Conservation (phyloP, 306 rosid genomes). For the Erythrophleum fordii region DNA sequence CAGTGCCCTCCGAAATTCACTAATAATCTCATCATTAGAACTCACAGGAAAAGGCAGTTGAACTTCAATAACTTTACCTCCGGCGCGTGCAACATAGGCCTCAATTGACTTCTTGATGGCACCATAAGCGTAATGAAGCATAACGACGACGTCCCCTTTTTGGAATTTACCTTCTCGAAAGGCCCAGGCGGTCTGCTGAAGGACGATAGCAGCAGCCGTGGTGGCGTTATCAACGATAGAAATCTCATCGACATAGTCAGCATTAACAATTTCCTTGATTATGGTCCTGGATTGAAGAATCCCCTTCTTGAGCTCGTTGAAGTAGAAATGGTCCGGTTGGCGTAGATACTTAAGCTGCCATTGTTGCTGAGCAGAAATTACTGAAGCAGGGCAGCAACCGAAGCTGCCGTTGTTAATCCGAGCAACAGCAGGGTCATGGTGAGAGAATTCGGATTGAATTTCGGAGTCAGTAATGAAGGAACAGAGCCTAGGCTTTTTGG, state of each 20-base stretch:
- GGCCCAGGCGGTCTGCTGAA: slow-evolving; percentile 80
- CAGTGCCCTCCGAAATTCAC: slow-evolving; percentile 74
- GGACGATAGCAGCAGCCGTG: slow-evolving; percentile 96
- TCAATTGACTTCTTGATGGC: slow-evolving; percentile 89
- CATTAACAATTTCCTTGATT: slow-evolving; percentile 71
- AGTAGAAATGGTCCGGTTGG: slow-evolving; percentile 86
- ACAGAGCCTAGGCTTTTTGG: slow-evolving; percentile 71
- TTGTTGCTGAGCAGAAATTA: slow-evolving; percentile 62
- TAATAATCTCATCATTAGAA: slow-evolving; percentile 70
- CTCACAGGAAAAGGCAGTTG: slow-evolving; percentile 83
- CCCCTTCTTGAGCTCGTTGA: slow-evolving; percentile 64
- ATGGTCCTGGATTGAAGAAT: slow-evolving; percentile 66
- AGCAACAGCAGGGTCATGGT: slow-evolving; percentile 75
- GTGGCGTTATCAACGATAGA: slow-evolving; percentile 98
- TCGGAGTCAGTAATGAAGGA: slow-evolving; percentile 57
- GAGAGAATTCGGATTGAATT: slow-evolving; percentile 67
- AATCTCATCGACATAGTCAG: slow-evolving; percentile 75
- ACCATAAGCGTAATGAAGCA: slow-evolving; percentile 95
- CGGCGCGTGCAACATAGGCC: slow-evolving; percentile 88
- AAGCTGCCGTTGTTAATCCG: slow-evolving; percentile 97
- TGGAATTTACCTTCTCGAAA: slow-evolving; percentile 72
- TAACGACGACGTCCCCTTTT: slow-evolving; percentile 74
- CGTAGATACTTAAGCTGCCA: slow-evolving; percentile 68
- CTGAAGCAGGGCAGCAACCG: slow-evolving; percentile 79
- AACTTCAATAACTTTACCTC: slow-evolving; percentile 84